These are phyloP conservation scores for Paramecium sexaurelia DNA, from an alignment of 73 alveolate species.

Conservation along the genomic window DNA sequence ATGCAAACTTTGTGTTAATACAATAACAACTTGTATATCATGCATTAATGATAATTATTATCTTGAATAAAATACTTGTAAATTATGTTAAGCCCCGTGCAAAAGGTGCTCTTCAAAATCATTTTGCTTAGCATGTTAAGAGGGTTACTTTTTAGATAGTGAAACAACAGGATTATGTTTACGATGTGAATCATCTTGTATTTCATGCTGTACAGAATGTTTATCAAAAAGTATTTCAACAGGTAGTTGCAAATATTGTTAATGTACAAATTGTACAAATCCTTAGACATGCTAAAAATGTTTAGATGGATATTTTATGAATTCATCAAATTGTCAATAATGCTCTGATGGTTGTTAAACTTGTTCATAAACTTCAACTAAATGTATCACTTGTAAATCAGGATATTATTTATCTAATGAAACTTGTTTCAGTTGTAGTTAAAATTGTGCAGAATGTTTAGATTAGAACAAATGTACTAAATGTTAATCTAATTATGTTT, in stretches of 20 bases:
- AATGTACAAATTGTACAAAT: background rate
- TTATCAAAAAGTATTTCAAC: background rate
- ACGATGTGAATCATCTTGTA: background rate
- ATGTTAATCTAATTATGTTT: background rate
- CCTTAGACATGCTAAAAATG: background rate
- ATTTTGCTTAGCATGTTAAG: background rate
- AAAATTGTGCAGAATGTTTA: background rate
- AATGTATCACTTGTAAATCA: background rate
- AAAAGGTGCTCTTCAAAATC: background rate
- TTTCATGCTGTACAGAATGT: background rate
- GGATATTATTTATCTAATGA: background rate
- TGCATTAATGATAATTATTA: background rate
- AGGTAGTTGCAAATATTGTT: background rate
- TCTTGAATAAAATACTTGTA: background rate
- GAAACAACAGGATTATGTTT: background rate
- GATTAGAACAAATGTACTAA: background rate
- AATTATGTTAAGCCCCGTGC: background rate
- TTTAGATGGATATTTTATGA: slow-evolving; percentile 1
- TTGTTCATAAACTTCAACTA: background rate
- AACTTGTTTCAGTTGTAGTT: background rate
- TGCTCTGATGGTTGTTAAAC: background rate
- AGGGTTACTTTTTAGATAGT: background rate
- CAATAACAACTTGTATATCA: background rate
- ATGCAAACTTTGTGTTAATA: background rate
- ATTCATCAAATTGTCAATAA: background rate